A percentile compares a stretch with the other conserved stretches of the same genome.
phyloP scores from a whole-genome alignment of 1,139 yeast species.

The Yamadazyma diospyri region DNA sequence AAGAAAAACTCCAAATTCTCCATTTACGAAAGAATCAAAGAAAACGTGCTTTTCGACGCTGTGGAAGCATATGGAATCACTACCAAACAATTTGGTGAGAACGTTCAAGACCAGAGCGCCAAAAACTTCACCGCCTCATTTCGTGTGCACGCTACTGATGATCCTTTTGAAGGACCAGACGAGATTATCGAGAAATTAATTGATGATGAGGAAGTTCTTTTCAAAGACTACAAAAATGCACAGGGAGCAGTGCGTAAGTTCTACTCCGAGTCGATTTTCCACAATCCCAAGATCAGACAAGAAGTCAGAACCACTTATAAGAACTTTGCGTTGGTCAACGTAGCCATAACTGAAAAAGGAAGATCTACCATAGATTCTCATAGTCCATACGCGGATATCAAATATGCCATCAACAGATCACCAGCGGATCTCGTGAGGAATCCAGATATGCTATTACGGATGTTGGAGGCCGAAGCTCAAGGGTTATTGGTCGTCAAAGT shows the following conservation, averaged over 20 bases:
- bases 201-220: conserved; percentile 53
- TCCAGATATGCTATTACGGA: conserved; percentile 82
- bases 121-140: conserved; percentile 46
- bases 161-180: conserved; percentile 60
- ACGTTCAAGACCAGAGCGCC: conserved; percentile 60
- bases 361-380: conserved; percentile 72
- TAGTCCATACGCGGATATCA: conserved; percentile 84
- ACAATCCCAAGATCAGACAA: conserved; percentile 77
- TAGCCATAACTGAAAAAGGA: conserved; percentile 85
- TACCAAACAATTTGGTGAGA: conserved; percentile 80
- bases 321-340: conserved; percentile 66
- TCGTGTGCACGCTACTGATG: conserved; percentile 75
- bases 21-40: conserved; percentile 70
- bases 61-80: conserved; percentile 74
- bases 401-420: conserved; percentile 81
- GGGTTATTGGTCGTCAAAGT: conserved; percentile 52
- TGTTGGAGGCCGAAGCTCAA: conserved; percentile 83
- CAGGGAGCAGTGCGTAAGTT: conserved; percentile 71
- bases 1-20: conserved; percentile 73
- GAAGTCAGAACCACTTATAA: conserved; percentile 70
- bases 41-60: conserved; percentile 63
- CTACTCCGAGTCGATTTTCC: conserved; percentile 74
- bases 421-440: conserved; percentile 67
- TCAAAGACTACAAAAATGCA: conserved; percentile 60
- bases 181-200: conserved; percentile 57